Conservation (phyloP, 108 stramenopile species). For the Epithemia pelagica region DNA sequence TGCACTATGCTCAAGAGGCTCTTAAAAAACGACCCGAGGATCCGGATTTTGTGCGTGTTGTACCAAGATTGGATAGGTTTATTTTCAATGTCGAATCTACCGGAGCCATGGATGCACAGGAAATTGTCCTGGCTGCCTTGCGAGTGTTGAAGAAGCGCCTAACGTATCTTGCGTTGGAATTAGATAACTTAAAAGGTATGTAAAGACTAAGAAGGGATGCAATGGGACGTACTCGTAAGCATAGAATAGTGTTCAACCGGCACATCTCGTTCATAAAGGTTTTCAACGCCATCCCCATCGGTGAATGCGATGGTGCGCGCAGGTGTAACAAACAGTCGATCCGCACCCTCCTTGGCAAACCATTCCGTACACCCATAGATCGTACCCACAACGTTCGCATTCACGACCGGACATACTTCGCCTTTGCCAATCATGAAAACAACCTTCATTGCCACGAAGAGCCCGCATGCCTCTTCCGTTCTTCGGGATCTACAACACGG, state of each 20-base stretch:
- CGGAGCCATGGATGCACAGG: constrained; percentile 86
- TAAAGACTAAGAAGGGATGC: not conserved
- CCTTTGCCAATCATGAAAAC: constrained; percentile 36
- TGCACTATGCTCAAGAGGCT: constrained; percentile 54
- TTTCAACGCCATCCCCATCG: constrained; percentile 41
- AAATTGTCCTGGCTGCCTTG: constrained; percentile 65
- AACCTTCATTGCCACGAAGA: constrained; percentile 33
- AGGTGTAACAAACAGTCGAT: constrained; percentile 54
- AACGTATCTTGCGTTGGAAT: constrained; percentile 70
- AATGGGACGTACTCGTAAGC: too few relatives aligned
- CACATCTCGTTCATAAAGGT: too few relatives aligned
- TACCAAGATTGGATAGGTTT: constrained; percentile 58
- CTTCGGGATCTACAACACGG: not conserved
- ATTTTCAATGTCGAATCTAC: constrained; percentile 85
- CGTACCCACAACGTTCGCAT: constrained; percentile 32
- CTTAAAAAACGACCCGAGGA: constrained; percentile 81
- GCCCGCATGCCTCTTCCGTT: constrained; percentile 8
- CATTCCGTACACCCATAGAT: constrained; percentile 41
- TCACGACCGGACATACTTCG: constrained; percentile 23
- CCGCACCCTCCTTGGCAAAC: constrained; percentile 37
- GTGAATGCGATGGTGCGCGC: constrained; percentile 50
- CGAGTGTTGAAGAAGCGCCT: constrained; percentile 75
- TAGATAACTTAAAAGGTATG: constrained; percentile 79
- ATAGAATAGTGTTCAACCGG: too few relatives aligned
- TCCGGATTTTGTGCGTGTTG: constrained; percentile 77